Percentiles rank a stretch among this genome's conserved stretches.
Conservation (phyloP, 768 basidiomycete genomes). For the Gloeopeniophorella convolvens region DNA sequence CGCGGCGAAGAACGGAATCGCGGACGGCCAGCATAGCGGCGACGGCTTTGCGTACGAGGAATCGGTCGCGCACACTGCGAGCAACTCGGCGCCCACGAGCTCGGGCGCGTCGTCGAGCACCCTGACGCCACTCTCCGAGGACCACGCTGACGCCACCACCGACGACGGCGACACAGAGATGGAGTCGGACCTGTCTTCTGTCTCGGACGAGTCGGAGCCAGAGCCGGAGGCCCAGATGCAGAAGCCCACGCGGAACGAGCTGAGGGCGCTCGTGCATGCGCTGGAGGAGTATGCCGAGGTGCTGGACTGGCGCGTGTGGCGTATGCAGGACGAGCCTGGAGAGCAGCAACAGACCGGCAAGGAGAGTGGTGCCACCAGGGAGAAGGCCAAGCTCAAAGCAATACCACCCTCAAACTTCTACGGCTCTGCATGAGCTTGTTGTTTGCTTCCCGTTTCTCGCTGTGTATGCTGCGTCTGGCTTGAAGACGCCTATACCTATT, state of each 20-base stretch:
- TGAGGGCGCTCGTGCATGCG: slow-evolving; percentile 42
- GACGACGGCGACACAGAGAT: slow-evolving; percentile 7
- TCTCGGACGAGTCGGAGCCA: slow-evolving; percentile 20
- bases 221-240: slow-evolving; percentile 15
- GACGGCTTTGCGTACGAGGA: neutral
- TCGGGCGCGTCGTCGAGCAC: neutral
- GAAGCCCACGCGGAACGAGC: slow-evolving; percentile 28
- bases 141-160: too few species aligned
- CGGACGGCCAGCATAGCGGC: slow-evolving; percentile 24
- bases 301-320: slow-evolving; percentile 49
- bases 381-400: slow-evolving; percentile 6
- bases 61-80: neutral
- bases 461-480: too few species aligned
- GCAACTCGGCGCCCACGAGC: neutral
- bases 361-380: slow-evolving; percentile 5
- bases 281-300: slow-evolving; percentile 55
- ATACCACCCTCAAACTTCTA: slow-evolving; percentile 11
- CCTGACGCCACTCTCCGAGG: slow-evolving; percentile 9
- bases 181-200: slow-evolving; percentile 12
- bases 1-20: slow-evolving; percentile 40
- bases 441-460: too few species aligned
- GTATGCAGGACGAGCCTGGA: slow-evolving; percentile 27
- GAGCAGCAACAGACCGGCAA: slow-evolving; percentile 1
- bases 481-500: too few species aligned
- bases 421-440: too few species aligned